Evolutionary conservation across 164 flowering plant genomes (phyloP).

Genomic region (Nymphaea colorata): DNA sequence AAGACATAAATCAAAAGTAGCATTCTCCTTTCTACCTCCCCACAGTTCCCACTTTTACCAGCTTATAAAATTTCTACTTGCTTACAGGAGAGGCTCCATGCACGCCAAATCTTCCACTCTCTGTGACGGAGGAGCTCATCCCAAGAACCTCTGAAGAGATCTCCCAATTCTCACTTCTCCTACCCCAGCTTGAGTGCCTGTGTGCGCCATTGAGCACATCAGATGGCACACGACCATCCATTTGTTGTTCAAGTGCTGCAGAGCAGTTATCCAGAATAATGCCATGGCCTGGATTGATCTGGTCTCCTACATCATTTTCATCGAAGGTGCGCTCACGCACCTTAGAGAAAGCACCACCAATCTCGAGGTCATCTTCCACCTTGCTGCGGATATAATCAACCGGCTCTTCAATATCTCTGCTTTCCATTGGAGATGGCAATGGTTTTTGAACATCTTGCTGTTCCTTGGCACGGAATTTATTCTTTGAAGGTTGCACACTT

Average conservation of each 20-base stretch:
- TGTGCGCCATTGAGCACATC: background rate
- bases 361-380: conserved; percentile 82
- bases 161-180: conserved; percentile 74
- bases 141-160: conserved; percentile 39
- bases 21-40: background rate
- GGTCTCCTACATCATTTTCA: conserved; percentile 57
- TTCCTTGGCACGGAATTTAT: conserved; percentile 70
- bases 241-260: conserved; percentile 26
- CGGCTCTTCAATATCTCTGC: conserved; percentile 40
- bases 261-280: conserved; percentile 24
- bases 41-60: no score
- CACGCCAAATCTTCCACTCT: conserved; percentile 19
- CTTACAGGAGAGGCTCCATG: conserved; percentile 1
- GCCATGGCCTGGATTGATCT: conserved; percentile 50
- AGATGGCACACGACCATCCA: background rate
- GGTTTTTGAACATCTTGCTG: conserved; percentile 50
- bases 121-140: conserved; percentile 22
- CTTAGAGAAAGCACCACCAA: conserved; percentile 76
- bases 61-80: background rate
- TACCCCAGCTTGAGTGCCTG: conserved; percentile 50
- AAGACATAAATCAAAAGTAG: background rate
- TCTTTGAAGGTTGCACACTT: conserved; percentile 52
- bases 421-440: conserved; percentile 14
- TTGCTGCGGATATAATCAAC: conserved; percentile 49
- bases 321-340: conserved; percentile 68